phyloP scores from a whole-genome alignment of 345 rosid genomes.

The Linum trigynum region DNA sequence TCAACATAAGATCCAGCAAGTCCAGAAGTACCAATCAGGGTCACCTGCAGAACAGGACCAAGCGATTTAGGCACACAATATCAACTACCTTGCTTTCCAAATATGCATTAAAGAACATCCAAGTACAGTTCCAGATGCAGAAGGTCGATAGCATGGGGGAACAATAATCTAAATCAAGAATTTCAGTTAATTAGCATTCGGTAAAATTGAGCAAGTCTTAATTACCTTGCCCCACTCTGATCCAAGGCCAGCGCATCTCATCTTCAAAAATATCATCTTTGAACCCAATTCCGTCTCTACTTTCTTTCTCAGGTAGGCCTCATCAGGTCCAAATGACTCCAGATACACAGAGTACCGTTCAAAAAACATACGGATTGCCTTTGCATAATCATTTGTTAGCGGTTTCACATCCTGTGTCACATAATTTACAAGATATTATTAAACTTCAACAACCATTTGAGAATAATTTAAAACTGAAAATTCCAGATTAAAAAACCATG shows the following conservation, averaged over 20 bases:
- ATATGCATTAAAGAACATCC: too few relatives aligned
- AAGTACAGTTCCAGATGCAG: too few relatives aligned
- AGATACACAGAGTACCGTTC: constrained; percentile 57
- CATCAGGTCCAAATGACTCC: constrained; percentile 71
- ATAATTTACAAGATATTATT: constrained; percentile 17
- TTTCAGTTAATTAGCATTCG: too few relatives aligned
- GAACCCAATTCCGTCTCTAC: constrained; percentile 89
- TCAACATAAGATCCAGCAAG: constrained; percentile 87
- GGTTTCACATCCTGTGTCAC: constrained; percentile 64
- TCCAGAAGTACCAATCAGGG: constrained; percentile 87
- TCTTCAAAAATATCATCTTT: constrained; percentile 91
- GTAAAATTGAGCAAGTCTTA: too few relatives aligned
- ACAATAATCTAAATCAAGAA: too few relatives aligned
- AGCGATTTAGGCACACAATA: not conserved
- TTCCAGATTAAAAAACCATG: not conserved
- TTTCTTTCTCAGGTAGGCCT: constrained; percentile 67
- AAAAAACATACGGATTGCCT: constrained; percentile 47
- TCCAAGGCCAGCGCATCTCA: constrained; percentile 85
- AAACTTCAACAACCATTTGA: constrained; percentile 1
- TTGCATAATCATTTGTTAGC: constrained; percentile 36
- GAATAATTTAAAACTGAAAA: not conserved
- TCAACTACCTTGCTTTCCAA: too few relatives aligned
- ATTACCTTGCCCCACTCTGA: constrained; percentile 96
- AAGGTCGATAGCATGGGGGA: too few relatives aligned
- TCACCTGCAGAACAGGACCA: constrained; percentile 38